phyloP scores from a whole-genome alignment of 129 eudicot species.

The Escallonia rubra region DNA sequence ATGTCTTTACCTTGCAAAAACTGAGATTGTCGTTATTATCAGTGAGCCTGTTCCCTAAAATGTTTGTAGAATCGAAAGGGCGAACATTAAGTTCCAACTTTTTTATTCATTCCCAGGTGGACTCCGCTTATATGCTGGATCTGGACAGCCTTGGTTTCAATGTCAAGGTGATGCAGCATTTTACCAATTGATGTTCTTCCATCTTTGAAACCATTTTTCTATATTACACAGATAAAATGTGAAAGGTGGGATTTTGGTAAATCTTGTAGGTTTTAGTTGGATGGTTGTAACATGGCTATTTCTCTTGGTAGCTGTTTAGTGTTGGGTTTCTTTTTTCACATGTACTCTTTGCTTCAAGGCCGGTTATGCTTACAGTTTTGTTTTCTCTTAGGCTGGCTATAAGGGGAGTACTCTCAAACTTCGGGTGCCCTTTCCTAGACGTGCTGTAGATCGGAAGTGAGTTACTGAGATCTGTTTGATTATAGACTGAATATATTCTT shows the following conservation, averaged over 20 bases:
- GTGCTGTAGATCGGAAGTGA: conserved; percentile 80
- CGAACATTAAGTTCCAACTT: not conserved
- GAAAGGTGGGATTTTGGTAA: no score
- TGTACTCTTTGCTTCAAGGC: not conserved
- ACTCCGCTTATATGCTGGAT: conserved; percentile 81
- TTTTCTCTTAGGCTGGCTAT: conserved; percentile 58
- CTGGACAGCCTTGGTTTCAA: conserved; percentile 89
- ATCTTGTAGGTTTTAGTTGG: not conserved
- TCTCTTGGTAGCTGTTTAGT: not conserved
- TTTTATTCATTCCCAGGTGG: conserved; percentile 54
- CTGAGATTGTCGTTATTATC: no score
- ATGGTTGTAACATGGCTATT: not conserved
- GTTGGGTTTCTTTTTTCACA: not conserved
- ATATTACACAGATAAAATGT: no score
- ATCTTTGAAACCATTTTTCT: no score
- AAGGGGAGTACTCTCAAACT: conserved; percentile 79
- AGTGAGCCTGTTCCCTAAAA: no score
- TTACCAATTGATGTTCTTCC: not conserved
- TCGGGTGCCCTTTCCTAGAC: conserved; percentile 87
- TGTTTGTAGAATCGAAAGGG: not conserved
- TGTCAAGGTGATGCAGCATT: conserved; percentile 58
- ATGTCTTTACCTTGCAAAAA: not conserved
- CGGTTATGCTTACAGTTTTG: not conserved
- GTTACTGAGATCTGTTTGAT: conserved; percentile 17
- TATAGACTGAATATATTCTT: no score